These are phyloP conservation scores for Filobasidium uniguttulatum DNA, from an alignment of 1,284 basidiomycete species.

Conservation along the genomic window DNA sequence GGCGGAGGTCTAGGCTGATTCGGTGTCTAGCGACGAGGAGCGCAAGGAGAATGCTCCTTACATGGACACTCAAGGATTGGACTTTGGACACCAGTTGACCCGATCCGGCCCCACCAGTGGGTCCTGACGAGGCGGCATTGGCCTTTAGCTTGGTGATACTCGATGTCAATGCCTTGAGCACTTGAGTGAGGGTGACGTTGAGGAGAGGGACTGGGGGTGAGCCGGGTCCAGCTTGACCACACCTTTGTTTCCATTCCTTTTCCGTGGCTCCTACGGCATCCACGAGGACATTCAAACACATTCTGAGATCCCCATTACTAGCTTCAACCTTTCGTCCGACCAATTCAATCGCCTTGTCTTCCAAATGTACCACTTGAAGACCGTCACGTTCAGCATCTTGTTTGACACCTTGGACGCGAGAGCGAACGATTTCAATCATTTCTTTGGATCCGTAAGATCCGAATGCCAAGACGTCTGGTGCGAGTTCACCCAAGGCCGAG, in stretches of 20 bases:
- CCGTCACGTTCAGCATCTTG: constrained; percentile 25
- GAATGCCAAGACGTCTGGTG: constrained; percentile 31
- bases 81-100: constrained; percentile 26
- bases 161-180: constrained; percentile 28
- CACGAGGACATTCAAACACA: constrained; percentile 34
- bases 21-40: constrained; percentile 22
- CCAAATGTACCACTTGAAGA: constrained; percentile 27
- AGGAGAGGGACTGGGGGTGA: constrained; percentile 28
- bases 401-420: constrained; percentile 23
- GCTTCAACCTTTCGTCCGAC: constrained; percentile 35
- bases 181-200: constrained; percentile 7
- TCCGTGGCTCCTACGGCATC: constrained; percentile 32
- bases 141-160: constrained; percentile 31
- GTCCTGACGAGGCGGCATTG: constrained; percentile 21
- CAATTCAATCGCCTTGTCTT: constrained; percentile 32
- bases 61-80: constrained; percentile 32
- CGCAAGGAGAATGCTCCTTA: constrained; percentile 34
- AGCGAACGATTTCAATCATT: constrained; percentile 31
- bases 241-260: constrained; percentile 33
- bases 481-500: constrained; percentile 15
- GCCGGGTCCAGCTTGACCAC: constrained; percentile 12
- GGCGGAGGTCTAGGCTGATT: constrained; percentile 11
- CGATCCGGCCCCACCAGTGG: constrained; percentile 10
- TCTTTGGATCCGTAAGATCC: constrained; percentile 31
- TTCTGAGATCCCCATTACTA: constrained; percentile 37